These are phyloP conservation scores for Aspergillus unguis DNA, from an alignment of 2,329 filamentous ascomycete genomes.

Conservation along the genomic window DNA sequence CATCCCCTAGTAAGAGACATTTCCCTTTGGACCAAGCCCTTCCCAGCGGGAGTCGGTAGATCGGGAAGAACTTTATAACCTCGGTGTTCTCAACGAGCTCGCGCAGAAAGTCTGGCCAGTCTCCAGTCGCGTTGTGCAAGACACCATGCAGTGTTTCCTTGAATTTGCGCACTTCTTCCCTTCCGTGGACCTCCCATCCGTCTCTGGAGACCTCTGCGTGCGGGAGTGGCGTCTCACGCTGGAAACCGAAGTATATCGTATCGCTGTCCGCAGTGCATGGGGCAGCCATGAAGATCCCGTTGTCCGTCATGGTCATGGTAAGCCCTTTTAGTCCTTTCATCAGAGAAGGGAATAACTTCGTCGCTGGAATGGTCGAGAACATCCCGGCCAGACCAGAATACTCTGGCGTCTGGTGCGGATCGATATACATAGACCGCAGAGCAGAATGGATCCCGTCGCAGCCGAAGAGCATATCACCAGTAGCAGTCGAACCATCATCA, in stretches of 20 bases:
- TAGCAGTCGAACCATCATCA: constrained; percentile 16
- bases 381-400: constrained; percentile 32
- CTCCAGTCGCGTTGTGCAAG: constrained; percentile 58
- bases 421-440: constrained; percentile 32
- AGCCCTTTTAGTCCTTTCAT: background rate
- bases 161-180: constrained; percentile 24
- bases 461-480: constrained; percentile 27
- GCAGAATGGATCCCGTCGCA: constrained; percentile 42
- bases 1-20: constrained; percentile 36
- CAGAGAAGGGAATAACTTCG: background rate
- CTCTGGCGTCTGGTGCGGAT: constrained; percentile 25
- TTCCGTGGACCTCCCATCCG: constrained; percentile 28
- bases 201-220: constrained; percentile 20
- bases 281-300: constrained; percentile 24
- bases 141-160: constrained; percentile 39
- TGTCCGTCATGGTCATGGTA: constrained; percentile 19
- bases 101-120: constrained; percentile 38
- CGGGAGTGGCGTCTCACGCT: constrained; percentile 20
- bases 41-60: constrained; percentile 33
- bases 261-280: constrained; percentile 22
- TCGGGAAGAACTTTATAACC: constrained; percentile 32
- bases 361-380: constrained; percentile 16
- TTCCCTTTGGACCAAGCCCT: constrained; percentile 32
- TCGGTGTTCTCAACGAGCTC: constrained; percentile 15
- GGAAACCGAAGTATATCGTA: constrained; percentile 30